Evolutionary conservation across 2,329 filamentous ascomycete species (phyloP).

Genomic region (Aspergillus fumigatiaffinis): DNA sequence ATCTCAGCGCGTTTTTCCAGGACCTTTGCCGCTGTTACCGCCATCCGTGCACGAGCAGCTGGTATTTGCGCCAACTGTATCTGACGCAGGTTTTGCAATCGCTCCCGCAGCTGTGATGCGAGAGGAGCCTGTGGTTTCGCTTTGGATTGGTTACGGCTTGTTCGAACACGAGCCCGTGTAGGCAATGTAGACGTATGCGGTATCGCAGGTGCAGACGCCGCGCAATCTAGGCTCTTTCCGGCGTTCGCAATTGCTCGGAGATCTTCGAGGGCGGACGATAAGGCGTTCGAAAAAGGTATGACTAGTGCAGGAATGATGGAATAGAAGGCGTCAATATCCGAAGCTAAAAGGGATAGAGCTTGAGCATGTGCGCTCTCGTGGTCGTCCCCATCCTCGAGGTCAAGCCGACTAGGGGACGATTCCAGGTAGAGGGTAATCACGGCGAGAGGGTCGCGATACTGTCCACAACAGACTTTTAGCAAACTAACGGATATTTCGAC

Average conservation of each 20-base stretch:
- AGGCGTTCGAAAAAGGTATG: slow-evolving; percentile 19
- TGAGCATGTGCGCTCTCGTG: slow-evolving; percentile 20
- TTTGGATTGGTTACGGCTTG: slow-evolving; percentile 5
- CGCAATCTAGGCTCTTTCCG: slow-evolving; percentile 6
- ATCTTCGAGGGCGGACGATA: slow-evolving; percentile 22
- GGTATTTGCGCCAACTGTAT: slow-evolving; percentile 33
- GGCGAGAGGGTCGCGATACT: slow-evolving; percentile 34
- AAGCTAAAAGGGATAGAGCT: slow-evolving; percentile 28
- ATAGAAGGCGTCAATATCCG: slow-evolving; percentile 36
- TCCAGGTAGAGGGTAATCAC: slow-evolving; percentile 38
- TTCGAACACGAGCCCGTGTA: slow-evolving; percentile 12
- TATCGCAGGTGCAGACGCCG: slow-evolving; percentile 7
- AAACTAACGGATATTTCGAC: not conserved
- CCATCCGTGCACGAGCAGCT: slow-evolving; percentile 30
- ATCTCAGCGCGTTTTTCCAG: slow-evolving; percentile 29
- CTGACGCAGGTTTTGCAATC: slow-evolving; percentile 25
- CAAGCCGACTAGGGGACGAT: slow-evolving; percentile 20
- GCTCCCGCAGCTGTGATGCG: slow-evolving; percentile 24
- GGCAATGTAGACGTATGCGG: slow-evolving; percentile 6
- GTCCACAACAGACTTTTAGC: not conserved
- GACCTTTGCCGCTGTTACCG: slow-evolving; percentile 32
- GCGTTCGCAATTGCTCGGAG: slow-evolving; percentile 26
- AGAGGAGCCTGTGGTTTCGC: slow-evolving; percentile 14
- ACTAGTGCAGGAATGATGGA: slow-evolving; percentile 24
- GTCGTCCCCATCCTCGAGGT: slow-evolving; percentile 14